Base-by-base conservation (phyloP, 1,284 basidiomycete species). In the Microbotryomycetes sp. region DNA sequence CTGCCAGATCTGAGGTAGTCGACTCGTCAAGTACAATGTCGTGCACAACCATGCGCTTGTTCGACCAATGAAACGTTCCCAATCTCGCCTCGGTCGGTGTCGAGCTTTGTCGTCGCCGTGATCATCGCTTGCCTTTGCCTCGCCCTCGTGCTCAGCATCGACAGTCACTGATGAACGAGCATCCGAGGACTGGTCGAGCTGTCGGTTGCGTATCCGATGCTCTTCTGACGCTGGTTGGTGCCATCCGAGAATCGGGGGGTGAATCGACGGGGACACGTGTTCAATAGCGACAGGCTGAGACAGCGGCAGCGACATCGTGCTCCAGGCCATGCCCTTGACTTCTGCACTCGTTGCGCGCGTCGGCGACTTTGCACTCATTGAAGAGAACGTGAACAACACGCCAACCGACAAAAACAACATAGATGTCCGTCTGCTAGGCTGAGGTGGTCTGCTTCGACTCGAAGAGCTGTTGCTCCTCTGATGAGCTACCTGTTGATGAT, bases 1-100 rank as follows among this genome's bases (percentile, higher is more conserved):
- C 77, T 92, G 93, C 92, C 92, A 96, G 67, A 97, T 94, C 76
- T 96, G 92, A 29, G 92, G 92, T 71, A 96, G 77, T 55, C 92
- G 83, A 3, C 88, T 90, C 5, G 92, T 94, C 28, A 97, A 78
- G 76, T 97, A 97, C 23, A 94, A 78, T 1, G 85, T 89, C 1
- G 92, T 91, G 74, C 92, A 96, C 29, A 86, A 74, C 92, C 92
- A 97, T 6, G 93, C 91, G 58, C 87, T 91, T 62, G 91, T 83
- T 2, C 92, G 85, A 1, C 92, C 92, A 54, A 96, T 78, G 19
- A 89, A 74, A 51, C 83, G 85, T 54, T 78, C 72, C 55, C 72
- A 63, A 36, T 69, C 55, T 3, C 31, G 47, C 0, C 53, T 55
- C 19, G 14, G 49, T 0, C 28, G 29, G 9, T 45, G 54, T 2